Evolutionary conservation across 768 basidiomycete genomes (phyloP).

Genomic region (Pisolithus tinctorius): DNA sequence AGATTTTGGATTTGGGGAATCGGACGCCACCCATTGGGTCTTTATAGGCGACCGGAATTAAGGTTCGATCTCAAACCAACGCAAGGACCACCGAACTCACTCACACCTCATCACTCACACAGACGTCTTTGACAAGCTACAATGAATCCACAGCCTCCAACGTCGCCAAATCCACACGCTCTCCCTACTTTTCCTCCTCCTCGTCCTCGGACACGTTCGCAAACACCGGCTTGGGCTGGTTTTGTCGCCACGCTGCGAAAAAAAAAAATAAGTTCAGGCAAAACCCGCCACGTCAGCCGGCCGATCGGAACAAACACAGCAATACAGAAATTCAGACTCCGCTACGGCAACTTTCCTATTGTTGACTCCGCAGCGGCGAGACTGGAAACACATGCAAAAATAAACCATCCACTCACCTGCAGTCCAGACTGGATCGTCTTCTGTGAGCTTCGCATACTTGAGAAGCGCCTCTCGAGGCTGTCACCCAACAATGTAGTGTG

Average conservation of each 20-base stretch:
- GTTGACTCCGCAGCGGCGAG: conserved; percentile 23
- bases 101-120: conserved; percentile 25
- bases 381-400: conserved; percentile 6
- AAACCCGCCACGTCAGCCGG: conserved; percentile 52
- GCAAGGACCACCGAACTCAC: conserved; percentile 56
- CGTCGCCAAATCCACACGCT: conserved; percentile 9
- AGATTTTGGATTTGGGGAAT: conserved; percentile 61
- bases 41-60: conserved; percentile 78
- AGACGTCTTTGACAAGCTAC: conserved; percentile 5
- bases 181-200: conserved; percentile 49
- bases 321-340: conserved; percentile 24
- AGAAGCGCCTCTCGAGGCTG: conserved; percentile 96
- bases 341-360: conserved; percentile 20
- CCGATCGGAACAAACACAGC: conserved; percentile 27
- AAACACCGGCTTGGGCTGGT: conserved; percentile 86
- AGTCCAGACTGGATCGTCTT: conserved; percentile 80
- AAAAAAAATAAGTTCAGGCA: conserved; percentile 30
- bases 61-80: conserved; percentile 74
- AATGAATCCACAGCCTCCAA: conserved; percentile 5
- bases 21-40: conserved; percentile 62
- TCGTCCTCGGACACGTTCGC: conserved; percentile 50
- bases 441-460: conserved; percentile 77
- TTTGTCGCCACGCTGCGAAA: conserved; percentile 73
- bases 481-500: conserved; percentile 16
- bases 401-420: conserved; percentile 50